Evolutionary conservation across 1,139 yeast species (phyloP).

Genomic region (Geotrichum australiense): DNA sequence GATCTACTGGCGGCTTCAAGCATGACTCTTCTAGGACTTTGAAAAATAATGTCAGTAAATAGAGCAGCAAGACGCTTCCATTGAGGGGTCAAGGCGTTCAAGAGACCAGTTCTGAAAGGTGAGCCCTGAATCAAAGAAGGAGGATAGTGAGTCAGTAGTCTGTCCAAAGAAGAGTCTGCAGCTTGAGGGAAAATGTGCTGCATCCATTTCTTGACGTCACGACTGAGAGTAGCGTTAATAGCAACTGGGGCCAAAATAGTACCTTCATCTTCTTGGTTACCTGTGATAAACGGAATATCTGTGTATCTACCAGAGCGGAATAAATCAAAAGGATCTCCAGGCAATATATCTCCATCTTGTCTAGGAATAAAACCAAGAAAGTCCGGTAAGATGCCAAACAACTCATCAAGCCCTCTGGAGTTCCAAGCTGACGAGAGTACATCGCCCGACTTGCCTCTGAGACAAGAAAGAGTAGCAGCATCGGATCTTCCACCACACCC

Average conservation of each 20-base stretch:
- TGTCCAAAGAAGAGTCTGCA: slow-evolving; percentile 6
- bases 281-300: slow-evolving; percentile 22
- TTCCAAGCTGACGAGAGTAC: slow-evolving; percentile 20
- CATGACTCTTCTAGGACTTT: slow-evolving; percentile 20
- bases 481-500: slow-evolving; percentile 18
- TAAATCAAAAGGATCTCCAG: slow-evolving; percentile 15
- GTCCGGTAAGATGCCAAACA: slow-evolving; percentile 8
- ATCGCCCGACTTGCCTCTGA: slow-evolving; percentile 18
- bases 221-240: slow-evolving; percentile 16
- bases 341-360: slow-evolving; percentile 21
- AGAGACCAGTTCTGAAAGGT: slow-evolving; percentile 23
- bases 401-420: slow-evolving; percentile 2
- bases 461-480: slow-evolving; percentile 20
- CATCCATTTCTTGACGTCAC: slow-evolving; percentile 16
- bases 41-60: slow-evolving; percentile 21
- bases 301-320: slow-evolving; percentile 19
- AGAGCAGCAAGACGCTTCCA: slow-evolving; percentile 23
- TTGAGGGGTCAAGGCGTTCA: slow-evolving; percentile 19
- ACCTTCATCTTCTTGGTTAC: slow-evolving; percentile 25
- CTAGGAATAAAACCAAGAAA: slow-evolving; percentile 21
- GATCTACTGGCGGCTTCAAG: slow-evolving; percentile 2
- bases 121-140: slow-evolving; percentile 20
- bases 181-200: slow-evolving; percentile 14
- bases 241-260: slow-evolving; percentile 18
- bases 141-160: slow-evolving; percentile 19